Conservation (phyloP, 2,329 filamentous ascomycete genomes). For the Sclerotinia glacialis region DNA sequence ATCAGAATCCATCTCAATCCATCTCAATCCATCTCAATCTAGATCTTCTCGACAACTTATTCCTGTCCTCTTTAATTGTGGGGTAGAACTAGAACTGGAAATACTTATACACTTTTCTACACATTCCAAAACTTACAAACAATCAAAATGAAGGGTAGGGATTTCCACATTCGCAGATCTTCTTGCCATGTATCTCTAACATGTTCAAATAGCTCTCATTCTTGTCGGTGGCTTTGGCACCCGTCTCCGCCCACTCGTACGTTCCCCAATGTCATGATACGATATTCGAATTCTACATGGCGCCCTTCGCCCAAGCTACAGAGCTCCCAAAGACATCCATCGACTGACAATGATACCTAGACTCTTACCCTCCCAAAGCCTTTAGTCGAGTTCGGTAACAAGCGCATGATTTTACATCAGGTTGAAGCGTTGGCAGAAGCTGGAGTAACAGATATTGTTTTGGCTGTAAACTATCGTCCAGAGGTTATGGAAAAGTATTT, state of each 20-base stretch:
- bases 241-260: conserved; percentile 90
- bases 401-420: conserved; percentile 98
- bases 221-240: conserved; percentile 99
- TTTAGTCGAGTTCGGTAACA: conserved; percentile 96
- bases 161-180: not conserved
- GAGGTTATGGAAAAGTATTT: conserved; percentile 96
- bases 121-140: conserved; percentile 18
- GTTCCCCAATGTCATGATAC: conserved; percentile 40
- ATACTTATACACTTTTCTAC: conserved; percentile 20
- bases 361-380: conserved; percentile 97
- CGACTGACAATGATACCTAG: conserved; percentile 46
- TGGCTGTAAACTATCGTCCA: conserved; percentile 97
- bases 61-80: conserved; percentile 22
- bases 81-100: conserved; percentile 20
- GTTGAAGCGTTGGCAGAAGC: conserved; percentile 90
- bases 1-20: not conserved
- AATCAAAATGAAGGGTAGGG: conserved; percentile 39
- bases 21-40: not conserved
- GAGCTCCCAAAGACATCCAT: conserved; percentile 27
- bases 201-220: conserved; percentile 70
- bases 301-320: conserved; percentile 22
- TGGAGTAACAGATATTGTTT: conserved; percentile 94
- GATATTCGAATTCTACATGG: conserved; percentile 25
- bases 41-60: not conserved
- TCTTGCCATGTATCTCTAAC: conserved; percentile 27